These are phyloP conservation scores for Rhizopogon parksii DNA, from an alignment of 1,284 basidiomycete genomes.

Conservation along the genomic window DNA sequence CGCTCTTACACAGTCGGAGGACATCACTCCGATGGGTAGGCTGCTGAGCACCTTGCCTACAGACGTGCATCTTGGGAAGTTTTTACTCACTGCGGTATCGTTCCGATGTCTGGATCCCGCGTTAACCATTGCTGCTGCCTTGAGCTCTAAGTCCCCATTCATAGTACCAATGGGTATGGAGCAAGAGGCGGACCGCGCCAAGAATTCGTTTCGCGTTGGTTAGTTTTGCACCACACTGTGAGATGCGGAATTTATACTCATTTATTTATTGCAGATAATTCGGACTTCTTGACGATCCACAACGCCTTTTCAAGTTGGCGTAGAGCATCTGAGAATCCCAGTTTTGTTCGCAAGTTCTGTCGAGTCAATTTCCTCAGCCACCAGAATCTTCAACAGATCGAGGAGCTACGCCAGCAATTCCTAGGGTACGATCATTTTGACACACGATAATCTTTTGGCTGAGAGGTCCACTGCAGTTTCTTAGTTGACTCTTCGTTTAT, in stretches of 20 bases:
- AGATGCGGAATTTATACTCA: not conserved
- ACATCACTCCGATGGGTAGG: constrained; percentile 93
- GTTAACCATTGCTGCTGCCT: constrained; percentile 87
- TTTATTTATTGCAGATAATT: constrained; percentile 58
- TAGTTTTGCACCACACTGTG: constrained; percentile 18
- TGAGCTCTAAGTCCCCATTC: constrained; percentile 94
- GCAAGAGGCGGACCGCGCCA: constrained; percentile 81
- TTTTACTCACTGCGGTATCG: constrained; percentile 80
- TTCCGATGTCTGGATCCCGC: constrained; percentile 94
- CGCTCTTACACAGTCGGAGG: constrained; percentile 80
- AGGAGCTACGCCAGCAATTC: constrained; percentile 94
- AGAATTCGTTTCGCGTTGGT: constrained; percentile 76
- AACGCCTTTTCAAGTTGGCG: constrained; percentile 90
- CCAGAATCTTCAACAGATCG: constrained; percentile 93
- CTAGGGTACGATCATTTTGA: constrained; percentile 47
- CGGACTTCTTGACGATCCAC: constrained; percentile 94
- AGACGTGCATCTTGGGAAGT: constrained; percentile 96
- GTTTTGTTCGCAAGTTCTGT: constrained; percentile 71
- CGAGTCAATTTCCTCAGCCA: constrained; percentile 81
- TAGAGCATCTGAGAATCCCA: constrained; percentile 61
- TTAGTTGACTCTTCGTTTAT: constrained; percentile 88
- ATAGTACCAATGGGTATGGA: constrained; percentile 86
- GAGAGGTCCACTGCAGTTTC: constrained; percentile 41
- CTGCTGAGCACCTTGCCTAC: constrained; percentile 90
- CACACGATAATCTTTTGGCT: not conserved